Evolutionary conservation across 495 filamentous ascomycete species (phyloP), one percentile per base, ranked within the genome.

Genomic region (Hypoxylon crocopeplum): DNA sequence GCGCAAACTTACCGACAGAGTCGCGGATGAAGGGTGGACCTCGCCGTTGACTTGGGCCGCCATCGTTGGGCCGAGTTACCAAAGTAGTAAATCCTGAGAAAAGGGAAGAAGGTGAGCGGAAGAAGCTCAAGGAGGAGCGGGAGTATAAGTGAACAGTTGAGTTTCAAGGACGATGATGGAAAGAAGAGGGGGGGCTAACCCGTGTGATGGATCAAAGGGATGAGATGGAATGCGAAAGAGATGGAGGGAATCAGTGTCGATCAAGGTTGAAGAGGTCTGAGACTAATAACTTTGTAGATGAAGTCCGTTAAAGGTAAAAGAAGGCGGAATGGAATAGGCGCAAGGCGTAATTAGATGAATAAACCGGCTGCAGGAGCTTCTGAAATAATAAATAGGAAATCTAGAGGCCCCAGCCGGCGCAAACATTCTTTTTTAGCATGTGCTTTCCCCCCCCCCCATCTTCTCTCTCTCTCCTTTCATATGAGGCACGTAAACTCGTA

Each of bases 11-110:
- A 90, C 87, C 37, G 83, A 78, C 45, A 90, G 59, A 74, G 88
- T 88, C 53, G 87, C 84, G 45, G 84, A 89, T 59, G 83, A 78
- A 29, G 79, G 75, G 67, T 79, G 60, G 11, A 71, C 75, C 51
- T 88, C 86, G 76, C 88, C 88, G 80, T 91, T 91, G 49, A 89
- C 83, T 64, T 77, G 72, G 16, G 68, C 57, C 61, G 74, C 66
- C 76, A 78, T 78, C 40, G 69, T 67, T 41, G 25, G 21, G 40
- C 34, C 33, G 10, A 32, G 36, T 32, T 36, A 39, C 12, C 29
- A 13, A 58, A 34, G 49, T 52, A 56, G 19, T n/a, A 5, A 20
- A 27, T 54, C 15, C 11, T 33, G 8, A 15, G 39, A 40, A n/a
- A n/a, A 19, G 21, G 7, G 22, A 51, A 33, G 33, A 33, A 49